Conservation (phyloP, 345 rosid genomes). For the Hibiscus syriacus region DNA sequence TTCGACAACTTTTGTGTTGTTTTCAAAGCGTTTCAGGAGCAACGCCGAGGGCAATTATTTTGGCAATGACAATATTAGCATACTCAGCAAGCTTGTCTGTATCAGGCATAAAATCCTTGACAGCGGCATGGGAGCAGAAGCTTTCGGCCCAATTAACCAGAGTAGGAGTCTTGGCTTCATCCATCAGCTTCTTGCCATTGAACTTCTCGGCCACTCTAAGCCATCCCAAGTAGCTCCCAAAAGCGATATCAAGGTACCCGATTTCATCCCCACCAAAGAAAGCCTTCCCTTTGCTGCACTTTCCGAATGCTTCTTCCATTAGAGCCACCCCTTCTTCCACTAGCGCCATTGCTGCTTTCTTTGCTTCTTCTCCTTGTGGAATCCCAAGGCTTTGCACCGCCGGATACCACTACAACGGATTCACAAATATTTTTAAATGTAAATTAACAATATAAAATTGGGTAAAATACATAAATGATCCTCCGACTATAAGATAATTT, state of each 20-base stretch:
- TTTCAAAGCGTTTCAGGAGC: neutral
- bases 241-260: slow-evolving; percentile 60
- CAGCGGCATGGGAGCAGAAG: slow-evolving; percentile 46
- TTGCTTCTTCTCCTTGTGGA: slow-evolving; percentile 31
- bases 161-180: slow-evolving; percentile 32
- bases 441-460: no score
- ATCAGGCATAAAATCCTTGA: slow-evolving; percentile 56
- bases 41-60: neutral
- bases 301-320: slow-evolving; percentile 37
- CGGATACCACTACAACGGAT: slow-evolving; percentile 52
- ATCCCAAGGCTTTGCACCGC: slow-evolving; percentile 13
- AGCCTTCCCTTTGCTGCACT: slow-evolving; percentile 48
- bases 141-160: slow-evolving; percentile 49
- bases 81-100: slow-evolving; percentile 54
- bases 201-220: slow-evolving; percentile 36
- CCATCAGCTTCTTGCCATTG: slow-evolving; percentile 26
- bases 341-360: slow-evolving; percentile 23
- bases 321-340: slow-evolving; percentile 28
- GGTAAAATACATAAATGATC: no score
- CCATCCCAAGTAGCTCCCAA: slow-evolving; percentile 55
- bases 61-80: slow-evolving; percentile 23
- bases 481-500: no score
- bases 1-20: neutral
- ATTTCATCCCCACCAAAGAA: slow-evolving; percentile 64
- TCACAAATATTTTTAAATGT: no score